These are phyloP conservation scores for Cymbidium sinense DNA, from an alignment of 106 monocot genomes.

Conservation along the genomic window DNA sequence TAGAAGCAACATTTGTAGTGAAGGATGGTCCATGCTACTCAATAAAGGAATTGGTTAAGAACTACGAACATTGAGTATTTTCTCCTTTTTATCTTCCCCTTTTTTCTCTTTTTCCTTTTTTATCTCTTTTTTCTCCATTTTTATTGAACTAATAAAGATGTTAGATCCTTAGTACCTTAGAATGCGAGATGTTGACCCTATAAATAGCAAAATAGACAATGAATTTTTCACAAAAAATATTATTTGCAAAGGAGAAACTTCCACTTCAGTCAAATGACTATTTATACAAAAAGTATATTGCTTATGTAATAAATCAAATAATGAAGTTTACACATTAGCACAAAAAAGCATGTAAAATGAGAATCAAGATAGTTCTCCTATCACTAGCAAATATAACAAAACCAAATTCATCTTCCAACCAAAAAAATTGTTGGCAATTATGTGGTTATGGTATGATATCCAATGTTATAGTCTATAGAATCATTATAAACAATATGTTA, in stretches of 20 bases:
- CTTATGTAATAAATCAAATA: background rate
- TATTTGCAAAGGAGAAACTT: background rate
- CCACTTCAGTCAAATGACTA: background rate
- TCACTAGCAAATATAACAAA: background rate
- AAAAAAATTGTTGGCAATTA: background rate
- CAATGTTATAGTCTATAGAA: background rate
- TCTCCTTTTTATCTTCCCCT: background rate
- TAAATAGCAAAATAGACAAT: background rate
- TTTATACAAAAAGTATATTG: background rate
- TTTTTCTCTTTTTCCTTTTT: background rate
- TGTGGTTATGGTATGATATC: background rate
- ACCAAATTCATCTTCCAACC: background rate
- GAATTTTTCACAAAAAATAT: background rate
- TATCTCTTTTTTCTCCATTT: background rate
- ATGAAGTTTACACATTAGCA: background rate
- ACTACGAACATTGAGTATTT: slow-evolving; percentile 3
- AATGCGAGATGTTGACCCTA: background rate
- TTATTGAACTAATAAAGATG: background rate
- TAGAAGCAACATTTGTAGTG: background rate
- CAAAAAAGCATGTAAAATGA: background rate
- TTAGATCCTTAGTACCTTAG: background rate
- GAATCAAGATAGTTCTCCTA: background rate
- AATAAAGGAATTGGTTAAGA: slow-evolving; percentile 4
- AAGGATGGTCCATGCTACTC: background rate
- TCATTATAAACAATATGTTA: background rate